Base-by-base conservation (phyloP, 2,329 filamentous ascomycete species). In the Bipolaris bicolor region DNA sequence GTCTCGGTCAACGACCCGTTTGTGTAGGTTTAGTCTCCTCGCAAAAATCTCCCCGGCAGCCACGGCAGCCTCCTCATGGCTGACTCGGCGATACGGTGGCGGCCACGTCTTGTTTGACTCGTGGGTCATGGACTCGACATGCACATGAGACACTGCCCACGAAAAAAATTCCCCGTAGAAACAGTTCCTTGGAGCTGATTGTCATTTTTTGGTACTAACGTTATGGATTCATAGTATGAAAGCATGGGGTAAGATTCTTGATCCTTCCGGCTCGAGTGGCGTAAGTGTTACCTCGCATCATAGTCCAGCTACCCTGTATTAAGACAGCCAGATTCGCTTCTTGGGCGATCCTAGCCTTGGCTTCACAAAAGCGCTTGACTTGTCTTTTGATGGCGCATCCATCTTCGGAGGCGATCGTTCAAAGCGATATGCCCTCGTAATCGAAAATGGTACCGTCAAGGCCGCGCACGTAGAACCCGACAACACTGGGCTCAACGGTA, bases 1-100 rank as follows among this genome's bases (percentile, higher is more conserved):
- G 87, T 98, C 55, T 88, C 90, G 36, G 93, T 97, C 74, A 98
- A 98, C 75, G 94, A 98, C 76, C 86, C 92, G 18, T 97, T 97
- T 76, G 93, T 97, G 90, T 96, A 82, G 79, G 90, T 44, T 43
- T 13, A 33, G 39, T 29, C 39, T n/a, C n/a, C 26, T 39, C 24
- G 24, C 26, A 49, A 7, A 46, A 31, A 31, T 46, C 20, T 11
- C 44, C 44, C 44, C 26, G 31, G 13, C 80, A 18, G 13, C 39
- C 37, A 18, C n/a, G 15, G 26, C 9, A 10, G 2, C 26, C 9
- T 29, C 36, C 31, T 26, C 13, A 33, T 29, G 34, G 20, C 49
- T 29, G 16, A 29, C 22, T 43, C 41, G 33, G 33, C 5, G 24
- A 22, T n/a, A 18, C 36, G 48, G 36, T 58, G 48, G 41, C 57